Evolutionary conservation across 805 yeast species (phyloP), one percentile per base, ranked within the genome.

Genomic region (Isabelozyma pseudorhagii): DNA sequence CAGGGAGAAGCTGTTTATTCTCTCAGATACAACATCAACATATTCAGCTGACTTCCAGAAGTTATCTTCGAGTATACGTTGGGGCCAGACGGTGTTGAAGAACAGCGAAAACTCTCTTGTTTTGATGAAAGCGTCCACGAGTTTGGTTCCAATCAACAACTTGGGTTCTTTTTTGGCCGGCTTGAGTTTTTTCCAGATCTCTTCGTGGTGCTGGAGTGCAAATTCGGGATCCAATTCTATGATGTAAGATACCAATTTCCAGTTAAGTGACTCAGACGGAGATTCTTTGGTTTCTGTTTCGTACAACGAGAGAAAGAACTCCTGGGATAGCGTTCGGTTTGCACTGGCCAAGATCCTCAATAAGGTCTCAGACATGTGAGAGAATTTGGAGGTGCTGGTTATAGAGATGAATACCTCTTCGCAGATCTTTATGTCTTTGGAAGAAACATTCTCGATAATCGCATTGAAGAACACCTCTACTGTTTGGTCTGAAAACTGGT

Each of bases 51-150:
- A 50, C 10, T 51, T 46, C 74, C 75, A 72, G 11, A 53, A 40
- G 9, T 17, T 8, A 29, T 59, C 50, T 2, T 45, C 49, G 9
- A 52, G 38, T 11, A 68, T 54, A 7, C 60, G 69, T 15, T 46
- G 44, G 13, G 67, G 63, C 83, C 86, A 83, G 10, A 74, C 63
- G 1, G 53, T 54, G 7, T 68, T 61, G 45, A 81, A 68, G 54
- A 85, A 85, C 4, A 66, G 59, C 3, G 64, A 64, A 27, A 81
- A 67, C 48, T 84, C 89, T 71, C 92, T 80, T 4, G 84, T 83
- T 55, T 72, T 78, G 9, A 74, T 67, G 59, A 75, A 80, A 18
- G 85, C 78, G 13, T 69, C 65, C 1, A 79, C 62, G n/a, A 81
- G 47, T 42, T 68, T 67, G n/a, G 47, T 51, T 4, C 65, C 65